Evolutionary conservation across 306 rosid species (phyloP).

Genomic region (Abrus pulchellus): DNA sequence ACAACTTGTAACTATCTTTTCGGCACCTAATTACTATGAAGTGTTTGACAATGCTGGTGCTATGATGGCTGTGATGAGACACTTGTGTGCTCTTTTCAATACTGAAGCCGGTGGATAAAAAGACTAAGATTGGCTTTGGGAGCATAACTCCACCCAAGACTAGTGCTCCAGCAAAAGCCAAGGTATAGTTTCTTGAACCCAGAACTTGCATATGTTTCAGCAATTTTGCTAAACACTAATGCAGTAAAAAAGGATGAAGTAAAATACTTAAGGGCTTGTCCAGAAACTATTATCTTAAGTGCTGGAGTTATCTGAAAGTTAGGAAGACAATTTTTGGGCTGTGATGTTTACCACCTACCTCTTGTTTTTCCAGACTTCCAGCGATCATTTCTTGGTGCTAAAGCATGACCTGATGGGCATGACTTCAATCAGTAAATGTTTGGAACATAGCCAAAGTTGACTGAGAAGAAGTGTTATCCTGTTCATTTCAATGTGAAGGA

Average conservation of each 20-base stretch:
- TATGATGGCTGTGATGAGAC: conserved; percentile 85
- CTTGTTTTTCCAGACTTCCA: conserved; percentile 18
- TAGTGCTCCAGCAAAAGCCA: conserved; percentile 52
- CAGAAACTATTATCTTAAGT: too few relatives aligned
- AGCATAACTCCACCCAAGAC: conserved; percentile 51
- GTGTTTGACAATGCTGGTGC: conserved; percentile 94
- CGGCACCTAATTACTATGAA: conserved; percentile 97
- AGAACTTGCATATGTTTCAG: not conserved
- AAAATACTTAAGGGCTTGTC: too few relatives aligned
- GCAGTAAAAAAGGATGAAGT: too few relatives aligned
- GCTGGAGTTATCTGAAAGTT: too few relatives aligned
- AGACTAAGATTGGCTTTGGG: conserved; percentile 64
- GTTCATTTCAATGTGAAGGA: conserved; percentile 37
- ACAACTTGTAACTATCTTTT: conserved; percentile 83
- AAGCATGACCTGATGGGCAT: conserved; percentile 43
- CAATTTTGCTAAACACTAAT: not conserved
- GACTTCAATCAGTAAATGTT: conserved; percentile 33
- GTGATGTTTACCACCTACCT: conserved; percentile 34
- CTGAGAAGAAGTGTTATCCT: conserved; percentile 22
- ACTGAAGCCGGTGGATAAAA: conserved; percentile 76
- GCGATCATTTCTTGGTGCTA: conserved; percentile 59
- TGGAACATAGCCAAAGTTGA: conserved; percentile 19
- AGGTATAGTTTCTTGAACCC: conserved; percentile 61
- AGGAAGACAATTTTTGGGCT: too few relatives aligned
- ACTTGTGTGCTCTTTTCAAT: conserved; percentile 85